Evolutionary conservation across 2,329 filamentous ascomycete species (phyloP).

Genomic region (Ophiognomonia clavigignenti-juglandacearum): DNA sequence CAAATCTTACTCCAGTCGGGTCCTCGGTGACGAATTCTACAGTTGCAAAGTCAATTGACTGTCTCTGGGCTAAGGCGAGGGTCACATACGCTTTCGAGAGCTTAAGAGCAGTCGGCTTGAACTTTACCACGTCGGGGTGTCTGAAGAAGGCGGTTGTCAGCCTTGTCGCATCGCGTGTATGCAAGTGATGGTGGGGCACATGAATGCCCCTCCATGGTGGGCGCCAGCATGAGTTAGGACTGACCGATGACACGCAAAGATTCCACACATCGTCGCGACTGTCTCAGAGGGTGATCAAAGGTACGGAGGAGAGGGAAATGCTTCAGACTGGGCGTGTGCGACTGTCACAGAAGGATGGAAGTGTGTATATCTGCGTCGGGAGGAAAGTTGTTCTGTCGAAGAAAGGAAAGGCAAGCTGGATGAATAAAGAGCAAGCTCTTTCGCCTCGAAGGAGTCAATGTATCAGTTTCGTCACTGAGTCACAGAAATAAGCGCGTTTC

Average conservation of each 20-base stretch:
- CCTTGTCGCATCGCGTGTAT: slow-evolving; percentile 12
- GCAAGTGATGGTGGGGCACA: slow-evolving; percentile 27
- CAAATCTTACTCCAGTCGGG: slow-evolving; percentile 90
- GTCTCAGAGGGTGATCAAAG: not conserved
- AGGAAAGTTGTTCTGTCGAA: too few relatives aligned
- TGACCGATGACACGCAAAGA: slow-evolving; percentile 91
- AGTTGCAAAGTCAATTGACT: slow-evolving; percentile 34
- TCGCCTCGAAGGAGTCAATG: not conserved
- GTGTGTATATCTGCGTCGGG: not conserved
- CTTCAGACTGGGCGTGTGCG: not conserved
- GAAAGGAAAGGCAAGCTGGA: not conserved
- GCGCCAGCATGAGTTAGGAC: slow-evolving; percentile 27
- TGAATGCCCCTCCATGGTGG: slow-evolving; percentile 32
- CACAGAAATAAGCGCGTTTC: slow-evolving; percentile 10
- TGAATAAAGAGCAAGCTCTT: too few relatives aligned
- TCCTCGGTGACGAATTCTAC: slow-evolving; percentile 87
- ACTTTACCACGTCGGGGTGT: slow-evolving; percentile 92
- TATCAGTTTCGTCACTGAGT: not conserved
- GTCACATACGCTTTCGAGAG: slow-evolving; percentile 84
- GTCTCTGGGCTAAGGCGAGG: slow-evolving; percentile 8
- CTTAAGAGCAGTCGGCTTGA: slow-evolving; percentile 90
- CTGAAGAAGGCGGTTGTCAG: slow-evolving; percentile 31
- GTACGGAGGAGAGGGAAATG: not conserved
- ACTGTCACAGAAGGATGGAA: not conserved
- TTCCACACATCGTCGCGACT: slow-evolving; percentile 72